A percentile compares a stretch with the other conserved stretches of the same genome.
These are phyloP conservation scores for Termitomyces sp. DNA, from an alignment of 768 basidiomycete genomes.

Conservation along the genomic window DNA sequence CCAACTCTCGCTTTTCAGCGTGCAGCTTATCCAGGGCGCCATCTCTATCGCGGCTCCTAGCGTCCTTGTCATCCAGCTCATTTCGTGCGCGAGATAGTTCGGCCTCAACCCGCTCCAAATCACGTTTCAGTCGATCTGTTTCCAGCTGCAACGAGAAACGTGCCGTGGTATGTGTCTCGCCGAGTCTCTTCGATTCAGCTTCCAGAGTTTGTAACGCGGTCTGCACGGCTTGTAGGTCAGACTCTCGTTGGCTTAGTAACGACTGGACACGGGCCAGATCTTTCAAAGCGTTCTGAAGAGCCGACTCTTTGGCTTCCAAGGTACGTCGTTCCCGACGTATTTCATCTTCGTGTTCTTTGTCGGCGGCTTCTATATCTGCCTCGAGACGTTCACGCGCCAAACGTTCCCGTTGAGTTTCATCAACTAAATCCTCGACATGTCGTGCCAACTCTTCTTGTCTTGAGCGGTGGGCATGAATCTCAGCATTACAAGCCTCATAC, in stretches of 20 bases:
- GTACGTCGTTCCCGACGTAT: conserved; percentile 55
- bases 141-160: conserved; percentile 88
- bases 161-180: conserved; percentile 80
- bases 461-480: conserved; percentile 61
- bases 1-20: conserved; percentile 76
- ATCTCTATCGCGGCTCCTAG: conserved; percentile 63
- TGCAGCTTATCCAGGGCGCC: conserved; percentile 69
- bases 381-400: conserved; percentile 49
- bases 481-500: conserved; percentile 58
- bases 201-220: conserved; percentile 66
- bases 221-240: conserved; percentile 72
- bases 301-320: conserved; percentile 66
- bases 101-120: conserved; percentile 74
- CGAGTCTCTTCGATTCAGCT: conserved; percentile 69
- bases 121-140: conserved; percentile 78
- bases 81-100: conserved; percentile 67
- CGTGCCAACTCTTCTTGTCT: conserved; percentile 74
- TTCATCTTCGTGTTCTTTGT: conserved; percentile 59
- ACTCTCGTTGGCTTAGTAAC: conserved; percentile 65
- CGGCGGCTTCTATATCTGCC: conserved; percentile 48
- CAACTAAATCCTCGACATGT: conserved; percentile 69
- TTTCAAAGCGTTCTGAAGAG: conserved; percentile 55
- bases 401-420: conserved; percentile 55
- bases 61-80: conserved; percentile 66
- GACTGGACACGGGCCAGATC: conserved; percentile 60